Conservation (phyloP, 805 yeast species). For the Candida morakotiae region DNA sequence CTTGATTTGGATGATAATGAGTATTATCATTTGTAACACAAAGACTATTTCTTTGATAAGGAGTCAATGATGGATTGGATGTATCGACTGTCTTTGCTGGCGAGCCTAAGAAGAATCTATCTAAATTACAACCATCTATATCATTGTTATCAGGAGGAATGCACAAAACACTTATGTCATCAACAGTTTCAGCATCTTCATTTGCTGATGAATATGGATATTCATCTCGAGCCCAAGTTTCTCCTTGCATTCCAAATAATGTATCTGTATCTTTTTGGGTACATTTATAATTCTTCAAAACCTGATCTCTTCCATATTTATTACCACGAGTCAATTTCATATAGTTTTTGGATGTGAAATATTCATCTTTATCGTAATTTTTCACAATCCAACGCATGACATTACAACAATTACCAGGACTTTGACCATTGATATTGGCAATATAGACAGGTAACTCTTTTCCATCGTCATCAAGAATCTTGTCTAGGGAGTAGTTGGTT, state of each 20-base stretch:
- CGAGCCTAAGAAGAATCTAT: neutral
- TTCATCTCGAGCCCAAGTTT: neutral
- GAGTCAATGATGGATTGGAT: neutral
- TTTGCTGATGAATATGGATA: neutral
- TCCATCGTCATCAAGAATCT: neutral
- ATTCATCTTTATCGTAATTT: neutral
- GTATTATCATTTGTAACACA: constrained; percentile 3
- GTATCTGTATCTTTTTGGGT: neutral
- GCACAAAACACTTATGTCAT: neutral
- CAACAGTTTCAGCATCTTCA: neutral
- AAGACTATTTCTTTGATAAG: neutral
- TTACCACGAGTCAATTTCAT: neutral
- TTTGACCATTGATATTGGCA: constrained; percentile 1
- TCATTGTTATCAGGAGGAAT: neutral
- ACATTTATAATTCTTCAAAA: neutral
- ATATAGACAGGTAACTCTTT: constrained; percentile 1
- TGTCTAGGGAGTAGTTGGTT: neutral
- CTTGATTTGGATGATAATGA: constrained; percentile 4
- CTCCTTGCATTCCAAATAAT: neutral
- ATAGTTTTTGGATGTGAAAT: neutral
- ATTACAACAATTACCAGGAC: constrained; percentile 3
- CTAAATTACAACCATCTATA: constrained; percentile 1
- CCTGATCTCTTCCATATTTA: neutral
- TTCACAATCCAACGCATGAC: neutral
- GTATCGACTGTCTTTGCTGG: neutral